A percentile compares a stretch with the other conserved stretches of the same genome.
phyloP scores from a whole-genome alignment of 2,329 filamentous ascomycete genomes.

The Pyrenophora teres region DNA sequence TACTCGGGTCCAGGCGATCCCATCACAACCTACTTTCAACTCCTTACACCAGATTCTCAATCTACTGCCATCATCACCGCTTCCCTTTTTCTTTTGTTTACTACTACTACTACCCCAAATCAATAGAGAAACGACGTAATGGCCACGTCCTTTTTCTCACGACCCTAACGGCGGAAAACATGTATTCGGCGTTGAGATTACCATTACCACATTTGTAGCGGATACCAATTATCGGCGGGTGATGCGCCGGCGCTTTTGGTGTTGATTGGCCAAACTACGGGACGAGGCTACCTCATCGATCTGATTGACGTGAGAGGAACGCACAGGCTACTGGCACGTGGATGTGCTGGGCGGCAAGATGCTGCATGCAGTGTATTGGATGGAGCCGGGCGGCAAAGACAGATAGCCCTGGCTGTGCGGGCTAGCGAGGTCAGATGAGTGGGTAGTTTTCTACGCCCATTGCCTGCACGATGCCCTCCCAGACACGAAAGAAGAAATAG shows the following conservation, averaged over 20 bases:
- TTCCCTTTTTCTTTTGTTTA: constrained; percentile 37
- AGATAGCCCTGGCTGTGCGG: neutral
- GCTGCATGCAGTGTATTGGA: neutral
- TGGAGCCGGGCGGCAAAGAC: neutral
- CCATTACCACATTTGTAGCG: constrained; percentile 10
- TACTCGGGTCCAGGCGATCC: constrained; percentile 45
- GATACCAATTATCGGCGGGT: constrained; percentile 4
- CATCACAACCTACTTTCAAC: constrained; percentile 29
- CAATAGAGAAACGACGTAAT: constrained; percentile 15
- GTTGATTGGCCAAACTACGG: constrained; percentile 19
- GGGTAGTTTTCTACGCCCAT: neutral
- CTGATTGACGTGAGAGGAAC: neutral
- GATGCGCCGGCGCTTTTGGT: constrained; percentile 4
- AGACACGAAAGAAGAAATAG: neutral
- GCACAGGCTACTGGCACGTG: constrained; percentile 1
- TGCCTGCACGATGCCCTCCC: neutral
- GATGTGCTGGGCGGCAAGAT: constrained; percentile 11
- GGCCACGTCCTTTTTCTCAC: constrained; percentile 15
- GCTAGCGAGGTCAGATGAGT: constrained; percentile 5
- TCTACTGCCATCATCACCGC: constrained; percentile 8
- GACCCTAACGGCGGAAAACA: constrained; percentile 13
- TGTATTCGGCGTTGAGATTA: constrained; percentile 12
- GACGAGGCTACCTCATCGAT: constrained; percentile 11
- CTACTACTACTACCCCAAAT: constrained; percentile 9
- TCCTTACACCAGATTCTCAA: constrained; percentile 18